Conservation (phyloP, 2,329 filamentous ascomycete species). For the Penicillium paneum region DNA sequence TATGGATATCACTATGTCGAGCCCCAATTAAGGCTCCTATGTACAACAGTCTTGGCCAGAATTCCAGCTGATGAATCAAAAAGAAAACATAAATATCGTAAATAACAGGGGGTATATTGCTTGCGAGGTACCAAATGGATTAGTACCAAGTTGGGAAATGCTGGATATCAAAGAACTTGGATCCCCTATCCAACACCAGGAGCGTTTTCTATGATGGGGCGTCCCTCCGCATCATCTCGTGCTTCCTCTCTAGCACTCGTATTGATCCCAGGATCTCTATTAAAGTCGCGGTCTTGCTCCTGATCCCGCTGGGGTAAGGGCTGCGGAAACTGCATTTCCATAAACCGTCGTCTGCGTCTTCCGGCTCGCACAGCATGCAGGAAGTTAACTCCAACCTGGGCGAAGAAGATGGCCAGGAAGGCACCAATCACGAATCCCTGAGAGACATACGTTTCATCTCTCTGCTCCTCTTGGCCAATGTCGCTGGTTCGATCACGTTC, state of each 20-base stretch:
- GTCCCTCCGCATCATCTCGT: constrained; percentile 2
- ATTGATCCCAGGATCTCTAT: background rate
- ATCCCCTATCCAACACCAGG: background rate
- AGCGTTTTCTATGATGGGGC: background rate
- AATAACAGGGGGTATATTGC: background rate
- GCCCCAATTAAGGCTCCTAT: background rate
- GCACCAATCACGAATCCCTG: constrained; percentile 34
- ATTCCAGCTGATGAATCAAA: background rate
- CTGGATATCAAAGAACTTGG: background rate
- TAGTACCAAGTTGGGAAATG: background rate
- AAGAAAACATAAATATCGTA: background rate
- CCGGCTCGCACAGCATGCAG: constrained; percentile 27
- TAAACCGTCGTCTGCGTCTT: constrained; percentile 20
- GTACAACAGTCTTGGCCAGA: background rate
- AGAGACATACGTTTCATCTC: constrained; percentile 26
- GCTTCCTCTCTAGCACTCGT: background rate
- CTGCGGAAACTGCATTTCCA: constrained; percentile 25
- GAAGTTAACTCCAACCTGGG: constrained; percentile 30
- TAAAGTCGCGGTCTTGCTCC: background rate
- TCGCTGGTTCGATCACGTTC: background rate
- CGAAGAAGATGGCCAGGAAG: constrained; percentile 31
- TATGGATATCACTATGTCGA: background rate
- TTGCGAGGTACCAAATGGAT: background rate
- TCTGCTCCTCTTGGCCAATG: background rate
- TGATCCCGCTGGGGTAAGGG: constrained; percentile 16